Conservation (phyloP, 2,329 filamentous ascomycete species). For the Aspergillus uvarum region DNA sequence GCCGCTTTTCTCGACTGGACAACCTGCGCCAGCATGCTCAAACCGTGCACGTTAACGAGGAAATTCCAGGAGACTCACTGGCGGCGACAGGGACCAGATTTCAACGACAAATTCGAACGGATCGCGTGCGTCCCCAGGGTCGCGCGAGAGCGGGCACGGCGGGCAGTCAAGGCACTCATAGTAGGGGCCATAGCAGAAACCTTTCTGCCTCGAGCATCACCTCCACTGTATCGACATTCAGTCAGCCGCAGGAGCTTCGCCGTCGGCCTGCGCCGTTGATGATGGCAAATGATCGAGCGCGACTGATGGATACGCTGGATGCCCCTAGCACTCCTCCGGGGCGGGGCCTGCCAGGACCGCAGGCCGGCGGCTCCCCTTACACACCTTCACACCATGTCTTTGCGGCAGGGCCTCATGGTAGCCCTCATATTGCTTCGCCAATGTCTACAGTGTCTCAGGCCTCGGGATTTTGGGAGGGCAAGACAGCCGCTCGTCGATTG, state of each 20-base stretch:
- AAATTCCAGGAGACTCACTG: slow-evolving; percentile 89
- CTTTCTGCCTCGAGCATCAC: slow-evolving; percentile 84
- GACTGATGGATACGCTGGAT: slow-evolving; percentile 66
- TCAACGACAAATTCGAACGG: slow-evolving; percentile 86
- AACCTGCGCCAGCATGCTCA: slow-evolving; percentile 96
- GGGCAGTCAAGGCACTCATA: slow-evolving; percentile 68
- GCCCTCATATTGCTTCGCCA: slow-evolving; percentile 79
- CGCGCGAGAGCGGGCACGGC: slow-evolving; percentile 75
- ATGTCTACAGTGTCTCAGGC: slow-evolving; percentile 66
- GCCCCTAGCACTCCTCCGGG: slow-evolving; percentile 63
- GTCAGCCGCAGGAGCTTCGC: slow-evolving; percentile 61
- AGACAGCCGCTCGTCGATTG: slow-evolving; percentile 70
- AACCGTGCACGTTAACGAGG: slow-evolving; percentile 95
- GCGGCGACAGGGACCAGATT: slow-evolving; percentile 90
- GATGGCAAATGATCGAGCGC: slow-evolving; percentile 67
- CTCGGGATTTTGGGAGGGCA: slow-evolving; percentile 70
- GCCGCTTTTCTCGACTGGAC: slow-evolving; percentile 89
- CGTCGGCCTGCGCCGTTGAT: slow-evolving; percentile 77
- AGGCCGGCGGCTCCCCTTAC: slow-evolving; percentile 74
- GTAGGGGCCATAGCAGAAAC: slow-evolving; percentile 78
- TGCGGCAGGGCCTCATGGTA: slow-evolving; percentile 67
- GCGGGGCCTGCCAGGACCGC: slow-evolving; percentile 63
- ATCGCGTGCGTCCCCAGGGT: slow-evolving; percentile 73
- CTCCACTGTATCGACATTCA: slow-evolving; percentile 70
- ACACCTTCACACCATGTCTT: slow-evolving; percentile 76